Conservation (phyloP, 768 basidiomycete species). For the Tephrocybe sp. region DNA sequence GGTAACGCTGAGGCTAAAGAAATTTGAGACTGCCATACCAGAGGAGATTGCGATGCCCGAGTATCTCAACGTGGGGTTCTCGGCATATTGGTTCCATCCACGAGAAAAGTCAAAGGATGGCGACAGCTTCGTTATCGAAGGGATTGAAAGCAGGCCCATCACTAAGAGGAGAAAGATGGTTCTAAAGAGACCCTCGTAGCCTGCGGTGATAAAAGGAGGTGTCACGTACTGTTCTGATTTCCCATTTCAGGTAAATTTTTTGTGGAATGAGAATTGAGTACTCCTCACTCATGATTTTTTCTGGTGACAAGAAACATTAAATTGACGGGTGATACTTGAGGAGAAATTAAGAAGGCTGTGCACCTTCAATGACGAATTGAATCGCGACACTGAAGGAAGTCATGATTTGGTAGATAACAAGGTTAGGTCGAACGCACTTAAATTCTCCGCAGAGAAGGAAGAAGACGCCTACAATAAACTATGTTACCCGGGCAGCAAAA, state of each 20-base stretch:
- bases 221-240: slow-evolving; percentile 67
- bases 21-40: slow-evolving; percentile 83
- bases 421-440: too few relatives aligned
- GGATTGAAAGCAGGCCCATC: slow-evolving; percentile 78
- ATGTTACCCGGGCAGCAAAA: too few relatives aligned
- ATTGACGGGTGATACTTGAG: slow-evolving; percentile 6
- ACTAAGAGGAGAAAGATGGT: slow-evolving; percentile 72
- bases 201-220: slow-evolving; percentile 88
- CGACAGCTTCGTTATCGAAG: slow-evolving; percentile 61
- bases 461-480: too few relatives aligned
- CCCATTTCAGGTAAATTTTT: neutral
- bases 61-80: slow-evolving; percentile 69
- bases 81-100: slow-evolving; percentile 86
- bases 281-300: slow-evolving; percentile 79
- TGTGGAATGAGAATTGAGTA: neutral
- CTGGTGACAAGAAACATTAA: slow-evolving; percentile 30
- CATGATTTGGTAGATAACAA: too few relatives aligned
- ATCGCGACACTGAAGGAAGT: slow-evolving; percentile 66
- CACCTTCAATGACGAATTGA: slow-evolving; percentile 88
- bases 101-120: slow-evolving; percentile 86
- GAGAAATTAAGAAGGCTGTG: neutral
- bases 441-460: too few relatives aligned
- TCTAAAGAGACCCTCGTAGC: slow-evolving; percentile 93
- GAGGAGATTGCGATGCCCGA: slow-evolving; percentile 69
- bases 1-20: slow-evolving; percentile 89